Evolutionary conservation across 2,329 filamentous ascomycete genomes (phyloP).

Genomic region (Sporothrix schenckii): DNA sequence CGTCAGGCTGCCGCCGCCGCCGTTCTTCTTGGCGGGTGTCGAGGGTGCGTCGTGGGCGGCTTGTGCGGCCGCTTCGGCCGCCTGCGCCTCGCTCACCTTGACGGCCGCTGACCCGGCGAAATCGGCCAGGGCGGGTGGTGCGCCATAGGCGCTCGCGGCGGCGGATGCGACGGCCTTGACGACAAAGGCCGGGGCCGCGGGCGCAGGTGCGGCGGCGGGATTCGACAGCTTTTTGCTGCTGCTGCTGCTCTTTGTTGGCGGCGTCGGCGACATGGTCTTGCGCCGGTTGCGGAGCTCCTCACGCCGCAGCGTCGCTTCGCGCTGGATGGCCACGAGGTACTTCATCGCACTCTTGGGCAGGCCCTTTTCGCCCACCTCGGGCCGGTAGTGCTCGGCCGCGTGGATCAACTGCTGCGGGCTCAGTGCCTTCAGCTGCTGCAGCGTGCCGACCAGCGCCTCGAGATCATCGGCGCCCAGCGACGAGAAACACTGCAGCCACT

Average conservation of each 20-base stretch:
- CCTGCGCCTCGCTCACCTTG: conserved; percentile 26
- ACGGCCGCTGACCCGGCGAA: conserved; percentile 28
- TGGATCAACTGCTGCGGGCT: conserved; percentile 89
- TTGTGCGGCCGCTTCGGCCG: background rate
- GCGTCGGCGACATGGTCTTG: conserved; percentile 50
- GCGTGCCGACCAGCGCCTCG: conserved; percentile 82
- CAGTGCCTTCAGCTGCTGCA: conserved; percentile 84
- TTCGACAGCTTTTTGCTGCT: conserved; percentile 16
- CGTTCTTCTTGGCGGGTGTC: conserved; percentile 35
- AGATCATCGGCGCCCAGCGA: conserved; percentile 83
- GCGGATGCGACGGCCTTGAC: conserved; percentile 13
- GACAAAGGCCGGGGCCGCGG: conserved; percentile 1
- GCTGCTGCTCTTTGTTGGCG: conserved; percentile 38
- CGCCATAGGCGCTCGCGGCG: conserved; percentile 4
- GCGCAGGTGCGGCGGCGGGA: background rate
- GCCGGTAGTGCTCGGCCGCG: conserved; percentile 86
- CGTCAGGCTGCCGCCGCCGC: conserved; percentile 37
- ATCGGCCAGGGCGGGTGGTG: conserved; percentile 10
- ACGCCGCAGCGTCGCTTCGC: conserved; percentile 66
- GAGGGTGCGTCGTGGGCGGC: conserved; percentile 19
- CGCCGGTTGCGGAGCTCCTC: conserved; percentile 55
- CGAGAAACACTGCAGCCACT: conserved; percentile 98
- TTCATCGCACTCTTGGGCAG: conserved; percentile 86
- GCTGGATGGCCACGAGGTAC: conserved; percentile 79
- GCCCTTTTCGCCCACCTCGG: conserved; percentile 92